A percentile compares a stretch with the other conserved stretches of the same genome.
Conservation (phyloP, 768 basidiomycete species). For the Astraeus odoratus region DNA sequence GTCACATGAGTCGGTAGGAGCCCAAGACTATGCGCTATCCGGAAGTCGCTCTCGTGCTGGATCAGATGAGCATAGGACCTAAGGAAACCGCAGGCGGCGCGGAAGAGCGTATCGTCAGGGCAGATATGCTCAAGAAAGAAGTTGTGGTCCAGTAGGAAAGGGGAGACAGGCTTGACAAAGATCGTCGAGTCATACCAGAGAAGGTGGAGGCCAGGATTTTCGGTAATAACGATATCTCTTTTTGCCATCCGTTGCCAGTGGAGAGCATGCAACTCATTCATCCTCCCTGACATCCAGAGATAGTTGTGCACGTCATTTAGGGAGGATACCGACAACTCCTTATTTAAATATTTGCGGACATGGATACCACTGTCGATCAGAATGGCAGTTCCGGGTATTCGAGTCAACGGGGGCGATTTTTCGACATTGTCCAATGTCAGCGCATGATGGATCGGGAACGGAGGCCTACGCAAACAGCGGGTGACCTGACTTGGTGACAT, state of each 20-base stretch:
- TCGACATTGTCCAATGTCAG: neutral
- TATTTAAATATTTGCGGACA: constrained; percentile 1
- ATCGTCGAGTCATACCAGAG: constrained; percentile 7
- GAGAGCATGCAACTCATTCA: constrained; percentile 5
- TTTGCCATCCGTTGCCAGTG: constrained; percentile 10
- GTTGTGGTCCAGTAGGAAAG: constrained; percentile 2
- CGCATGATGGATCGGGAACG: neutral
- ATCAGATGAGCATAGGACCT: constrained; percentile 3
- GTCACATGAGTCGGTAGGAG: neutral
- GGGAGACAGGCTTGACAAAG: constrained; percentile 6
- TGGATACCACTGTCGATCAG: neutral
- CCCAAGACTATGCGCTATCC: constrained; percentile 1
- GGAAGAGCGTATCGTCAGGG: neutral
- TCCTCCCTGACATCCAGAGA: constrained; percentile 10
- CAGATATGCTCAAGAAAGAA: constrained; percentile 1
- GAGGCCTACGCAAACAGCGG: neutral
- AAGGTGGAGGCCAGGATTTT: constrained; percentile 8
- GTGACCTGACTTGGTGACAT: neutral
- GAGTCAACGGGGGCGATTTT: neutral
- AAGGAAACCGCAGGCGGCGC: constrained; percentile 1
- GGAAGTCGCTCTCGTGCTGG: constrained; percentile 6
- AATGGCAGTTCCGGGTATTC: constrained; percentile 2
- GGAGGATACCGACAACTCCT: constrained; percentile 1
- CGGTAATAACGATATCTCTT: constrained; percentile 6
- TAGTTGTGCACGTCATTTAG: constrained; percentile 3